Percentiles rank a stretch among this genome's conserved stretches.
These are phyloP conservation scores for Trametes hirsuta DNA, from an alignment of 1,284 basidiomycete genomes.

Conservation along the genomic window DNA sequence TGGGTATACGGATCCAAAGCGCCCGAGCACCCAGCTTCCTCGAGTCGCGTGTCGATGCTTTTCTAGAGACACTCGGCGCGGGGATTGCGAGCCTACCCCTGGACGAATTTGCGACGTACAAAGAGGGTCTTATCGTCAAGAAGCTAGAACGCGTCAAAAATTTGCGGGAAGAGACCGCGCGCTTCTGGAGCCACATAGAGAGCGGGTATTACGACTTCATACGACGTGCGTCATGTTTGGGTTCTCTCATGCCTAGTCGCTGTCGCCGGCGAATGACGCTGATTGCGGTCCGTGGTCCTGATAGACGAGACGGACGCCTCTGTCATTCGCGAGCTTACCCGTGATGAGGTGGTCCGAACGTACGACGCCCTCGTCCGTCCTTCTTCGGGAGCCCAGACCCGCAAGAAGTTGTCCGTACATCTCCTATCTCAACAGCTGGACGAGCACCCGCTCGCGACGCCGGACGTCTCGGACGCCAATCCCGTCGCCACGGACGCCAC, in stretches of 20 bases:
- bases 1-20: constrained; percentile 35
- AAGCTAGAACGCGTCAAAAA: constrained; percentile 33
- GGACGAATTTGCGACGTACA: constrained; percentile 26
- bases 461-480: constrained; percentile 1
- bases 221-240: constrained; percentile 24
- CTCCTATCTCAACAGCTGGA: constrained; percentile 31
- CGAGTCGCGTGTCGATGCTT: constrained; percentile 34
- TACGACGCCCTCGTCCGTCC: constrained; percentile 32
- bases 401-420: constrained; percentile 35
- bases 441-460: not conserved
- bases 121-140: constrained; percentile 34
- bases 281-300: not conserved
- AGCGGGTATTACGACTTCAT: constrained; percentile 34
- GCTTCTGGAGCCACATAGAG: constrained; percentile 33
- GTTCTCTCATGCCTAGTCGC: not conserved
- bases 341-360: constrained; percentile 26
- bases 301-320: constrained; percentile 32
- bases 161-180: constrained; percentile 31
- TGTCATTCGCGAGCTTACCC: constrained; percentile 24
- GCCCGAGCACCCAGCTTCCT: constrained; percentile 28
- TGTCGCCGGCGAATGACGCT: not conserved
- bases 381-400: constrained; percentile 13
- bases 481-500: not conserved
- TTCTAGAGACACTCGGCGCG: constrained; percentile 28
- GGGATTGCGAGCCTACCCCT: constrained; percentile 24